These are phyloP conservation scores for Gentiana straminea DNA, from an alignment of 257 asterid genomes.

Conservation along the genomic window DNA sequence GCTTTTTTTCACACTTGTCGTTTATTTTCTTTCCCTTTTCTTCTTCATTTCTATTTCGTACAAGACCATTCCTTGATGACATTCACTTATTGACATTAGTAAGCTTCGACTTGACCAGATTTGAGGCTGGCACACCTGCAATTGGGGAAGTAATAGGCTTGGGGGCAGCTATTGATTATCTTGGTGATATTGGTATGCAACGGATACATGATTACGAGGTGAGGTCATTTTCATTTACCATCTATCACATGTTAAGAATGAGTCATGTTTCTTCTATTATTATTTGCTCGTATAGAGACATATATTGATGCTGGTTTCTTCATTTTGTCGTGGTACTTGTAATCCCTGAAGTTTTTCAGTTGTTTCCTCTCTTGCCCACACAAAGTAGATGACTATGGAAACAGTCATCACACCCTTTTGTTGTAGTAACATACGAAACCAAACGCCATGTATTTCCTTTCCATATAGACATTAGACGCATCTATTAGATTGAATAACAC, in stretches of 20 bases:
- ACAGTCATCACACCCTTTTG: no score
- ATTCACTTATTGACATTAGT: not conserved
- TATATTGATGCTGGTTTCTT: not conserved
- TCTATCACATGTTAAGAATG: not conserved
- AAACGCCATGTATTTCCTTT: no score
- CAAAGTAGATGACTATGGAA: no score
- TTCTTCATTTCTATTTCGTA: no score
- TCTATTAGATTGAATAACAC: no score
- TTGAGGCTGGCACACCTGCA: slow-evolving; percentile 99
- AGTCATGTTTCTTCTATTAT: not conserved
- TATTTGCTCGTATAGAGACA: not conserved
- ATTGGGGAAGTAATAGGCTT: slow-evolving; percentile 90
- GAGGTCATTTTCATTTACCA: not conserved
- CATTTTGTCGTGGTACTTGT: no score
- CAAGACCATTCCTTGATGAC: not conserved
- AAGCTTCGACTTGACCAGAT: slow-evolving; percentile 28
- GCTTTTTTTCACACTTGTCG: no score
- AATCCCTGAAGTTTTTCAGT: no score
- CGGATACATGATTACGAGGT: slow-evolving; percentile 91
- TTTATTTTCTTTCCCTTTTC: no score
- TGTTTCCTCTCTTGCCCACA: no score
- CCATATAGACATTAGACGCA: no score
- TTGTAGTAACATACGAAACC: no score
- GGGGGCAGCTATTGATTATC: slow-evolving; percentile 86
- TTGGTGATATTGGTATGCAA: slow-evolving; percentile 84